Percentiles rank a stretch among this genome's conserved stretches.
phyloP scores from a whole-genome alignment of 106 monocot genomes.

The Dendrobium officinale region DNA sequence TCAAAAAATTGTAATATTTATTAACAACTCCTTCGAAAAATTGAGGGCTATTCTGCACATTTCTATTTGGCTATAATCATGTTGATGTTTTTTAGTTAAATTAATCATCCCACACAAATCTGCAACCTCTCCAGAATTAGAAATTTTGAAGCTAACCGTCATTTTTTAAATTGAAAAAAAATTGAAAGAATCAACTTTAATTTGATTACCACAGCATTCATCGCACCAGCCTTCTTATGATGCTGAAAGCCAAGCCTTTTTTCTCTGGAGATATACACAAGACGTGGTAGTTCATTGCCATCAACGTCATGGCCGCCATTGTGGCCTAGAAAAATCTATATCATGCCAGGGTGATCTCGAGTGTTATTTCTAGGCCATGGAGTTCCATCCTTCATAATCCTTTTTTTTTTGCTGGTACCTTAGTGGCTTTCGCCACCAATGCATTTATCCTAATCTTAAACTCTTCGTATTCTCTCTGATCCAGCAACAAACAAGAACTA shows the following conservation, averaged over 20 bases:
- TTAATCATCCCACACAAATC: conserved; percentile 40
- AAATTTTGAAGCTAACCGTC: background rate
- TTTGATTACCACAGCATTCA: conserved; percentile 80
- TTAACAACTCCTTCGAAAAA: no score
- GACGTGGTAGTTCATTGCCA: conserved; percentile 89
- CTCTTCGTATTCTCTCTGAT: conserved; percentile 95
- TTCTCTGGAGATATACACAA: conserved; percentile 95
- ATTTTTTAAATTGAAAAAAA: background rate
- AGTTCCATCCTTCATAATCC: conserved; percentile 90
- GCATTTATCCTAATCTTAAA: conserved; percentile 91
- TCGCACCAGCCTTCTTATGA: conserved; percentile 99
- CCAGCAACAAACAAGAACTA: background rate
- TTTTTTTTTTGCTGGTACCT: conserved; percentile 73
- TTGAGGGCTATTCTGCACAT: no score
- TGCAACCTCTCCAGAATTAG: conserved; percentile 11
- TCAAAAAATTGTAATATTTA: background rate
- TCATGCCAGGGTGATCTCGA: conserved; percentile 94
- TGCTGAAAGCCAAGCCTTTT: conserved; percentile 94
- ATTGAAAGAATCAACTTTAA: no score
- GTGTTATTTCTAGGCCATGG: conserved; percentile 97
- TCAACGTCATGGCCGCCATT: conserved; percentile 82
- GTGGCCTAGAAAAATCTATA: conserved; percentile 94
- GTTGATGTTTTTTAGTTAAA: no score
- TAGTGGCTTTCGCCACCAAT: conserved; percentile 85
- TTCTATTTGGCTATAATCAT: no score